A percentile compares a stretch with the other conserved stretches of the same genome.
Conservation (phyloP, 495 filamentous ascomycete genomes). For the Amniculicola lignicola region DNA sequence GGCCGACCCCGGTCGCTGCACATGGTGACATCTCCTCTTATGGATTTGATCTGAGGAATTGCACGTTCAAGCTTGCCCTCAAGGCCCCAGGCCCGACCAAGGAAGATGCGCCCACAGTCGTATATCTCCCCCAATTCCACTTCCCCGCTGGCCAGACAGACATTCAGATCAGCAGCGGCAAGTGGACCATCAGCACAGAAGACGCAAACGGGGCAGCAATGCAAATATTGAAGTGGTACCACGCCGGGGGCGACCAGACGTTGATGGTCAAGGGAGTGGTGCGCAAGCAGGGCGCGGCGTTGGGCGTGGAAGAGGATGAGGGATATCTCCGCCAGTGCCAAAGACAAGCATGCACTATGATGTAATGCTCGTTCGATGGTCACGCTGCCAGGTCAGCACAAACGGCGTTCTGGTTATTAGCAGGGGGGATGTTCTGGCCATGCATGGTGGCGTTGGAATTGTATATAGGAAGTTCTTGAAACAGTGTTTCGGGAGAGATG, state of each 20-base stretch:
- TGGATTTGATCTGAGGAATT: constrained; percentile 62
- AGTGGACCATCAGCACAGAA: constrained; percentile 77
- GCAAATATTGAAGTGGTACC: constrained; percentile 86
- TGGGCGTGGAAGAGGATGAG: constrained; percentile 55
- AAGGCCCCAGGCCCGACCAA: constrained; percentile 37
- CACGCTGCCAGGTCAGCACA: background rate
- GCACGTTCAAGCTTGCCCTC: constrained; percentile 41
- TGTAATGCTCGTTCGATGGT: constrained; percentile 33
- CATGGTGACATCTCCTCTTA: constrained; percentile 64
- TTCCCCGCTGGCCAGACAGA: constrained; percentile 70
- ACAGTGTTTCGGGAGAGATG: too few relatives aligned
- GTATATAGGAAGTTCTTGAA: too few relatives aligned
- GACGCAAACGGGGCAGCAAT: constrained; percentile 60
- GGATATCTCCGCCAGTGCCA: constrained; percentile 56
- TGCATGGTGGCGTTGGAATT: too few relatives aligned
- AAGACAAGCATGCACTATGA: constrained; percentile 45
- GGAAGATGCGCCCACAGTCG: constrained; percentile 68
- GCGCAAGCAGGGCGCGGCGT: constrained; percentile 50
- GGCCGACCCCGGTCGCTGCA: constrained; percentile 75
- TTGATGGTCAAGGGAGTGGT: constrained; percentile 75
- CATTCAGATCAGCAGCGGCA: constrained; percentile 77
- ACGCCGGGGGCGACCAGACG: constrained; percentile 76
- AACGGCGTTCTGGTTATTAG: too few relatives aligned
- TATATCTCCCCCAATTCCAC: constrained; percentile 90
- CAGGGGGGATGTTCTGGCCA: background rate